These are phyloP conservation scores for Auricularia auricula-judae DNA, from an alignment of 768 basidiomycete genomes.

Conservation along the genomic window DNA sequence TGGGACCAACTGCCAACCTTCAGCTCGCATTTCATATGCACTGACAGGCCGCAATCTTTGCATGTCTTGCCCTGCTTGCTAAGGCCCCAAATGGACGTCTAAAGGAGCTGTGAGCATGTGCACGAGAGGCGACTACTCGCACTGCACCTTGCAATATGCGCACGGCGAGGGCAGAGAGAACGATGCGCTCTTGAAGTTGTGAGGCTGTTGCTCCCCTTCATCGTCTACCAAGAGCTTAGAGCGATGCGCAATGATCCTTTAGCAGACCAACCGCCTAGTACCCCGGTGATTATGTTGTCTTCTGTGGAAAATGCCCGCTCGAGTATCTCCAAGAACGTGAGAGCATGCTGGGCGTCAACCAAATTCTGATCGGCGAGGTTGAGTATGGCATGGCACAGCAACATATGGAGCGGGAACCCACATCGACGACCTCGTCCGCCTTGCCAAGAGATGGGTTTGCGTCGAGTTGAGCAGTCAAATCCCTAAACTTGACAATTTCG, in stretches of 20 bases:
- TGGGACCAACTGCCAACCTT: slow-evolving; percentile 38
- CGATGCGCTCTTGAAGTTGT: slow-evolving; percentile 73
- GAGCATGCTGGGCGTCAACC: slow-evolving; percentile 53
- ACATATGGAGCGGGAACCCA: slow-evolving; percentile 19
- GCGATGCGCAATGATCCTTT: neutral
- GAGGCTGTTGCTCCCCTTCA: slow-evolving; percentile 57
- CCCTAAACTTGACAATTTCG: slow-evolving; percentile 42
- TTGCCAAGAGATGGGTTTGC: slow-evolving; percentile 40
- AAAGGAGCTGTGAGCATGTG: slow-evolving; percentile 1
- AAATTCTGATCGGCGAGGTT: slow-evolving; percentile 34
- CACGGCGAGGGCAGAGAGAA: slow-evolving; percentile 81
- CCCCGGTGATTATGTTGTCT: slow-evolving; percentile 44
- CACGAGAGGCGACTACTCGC: slow-evolving; percentile 1
- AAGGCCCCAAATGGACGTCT: slow-evolving; percentile 82
- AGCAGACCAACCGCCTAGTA: slow-evolving; percentile 47
- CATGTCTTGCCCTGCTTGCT: slow-evolving; percentile 84
- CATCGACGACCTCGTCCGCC: slow-evolving; percentile 48
- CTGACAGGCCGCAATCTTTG: slow-evolving; percentile 62
- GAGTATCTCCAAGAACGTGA: slow-evolving; percentile 41
- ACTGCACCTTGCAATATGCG: slow-evolving; percentile 62
- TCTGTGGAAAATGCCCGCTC: slow-evolving; percentile 53
- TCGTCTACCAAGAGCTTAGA: slow-evolving; percentile 41
- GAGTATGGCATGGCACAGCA: neutral
- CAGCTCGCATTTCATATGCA: slow-evolving; percentile 77
- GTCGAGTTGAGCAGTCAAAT: slow-evolving; percentile 36